phyloP scores from a whole-genome alignment of 768 basidiomycete genomes.

The Omphalotus guepiniiformis region DNA sequence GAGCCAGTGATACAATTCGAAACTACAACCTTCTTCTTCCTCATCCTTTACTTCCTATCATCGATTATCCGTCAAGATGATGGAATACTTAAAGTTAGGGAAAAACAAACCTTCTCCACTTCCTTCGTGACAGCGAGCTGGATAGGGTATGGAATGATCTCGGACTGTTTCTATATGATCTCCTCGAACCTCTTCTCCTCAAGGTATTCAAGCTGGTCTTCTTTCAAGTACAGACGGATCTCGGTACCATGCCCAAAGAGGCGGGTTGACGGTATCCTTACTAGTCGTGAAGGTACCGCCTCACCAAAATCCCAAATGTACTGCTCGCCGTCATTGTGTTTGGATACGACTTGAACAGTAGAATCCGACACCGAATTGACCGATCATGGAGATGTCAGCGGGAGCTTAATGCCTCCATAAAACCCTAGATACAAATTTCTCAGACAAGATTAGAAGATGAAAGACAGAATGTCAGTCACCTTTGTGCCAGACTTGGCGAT shows the following conservation, averaged over 20 bases:
- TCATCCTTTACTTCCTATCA: conserved; percentile 81
- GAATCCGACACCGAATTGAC: conserved; percentile 99
- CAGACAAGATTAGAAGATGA: conserved; percentile 9
- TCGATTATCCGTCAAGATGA: conserved; percentile 7
- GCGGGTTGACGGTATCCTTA: conserved; percentile 81
- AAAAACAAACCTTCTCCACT: conserved; percentile 85
- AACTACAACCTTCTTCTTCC: conserved; percentile 91
- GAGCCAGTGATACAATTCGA: conserved; percentile 98
- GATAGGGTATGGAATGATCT: conserved; percentile 99
- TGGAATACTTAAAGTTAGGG: neutral
- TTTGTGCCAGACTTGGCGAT: conserved; percentile 94
- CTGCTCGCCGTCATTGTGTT: conserved; percentile 99
- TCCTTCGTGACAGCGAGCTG: conserved; percentile 98
- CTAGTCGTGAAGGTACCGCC: conserved; percentile 99
- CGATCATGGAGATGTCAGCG: conserved; percentile 95
- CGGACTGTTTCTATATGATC: conserved; percentile 99
- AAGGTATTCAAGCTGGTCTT: conserved; percentile 97
- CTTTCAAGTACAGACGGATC: conserved; percentile 90
- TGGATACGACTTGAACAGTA: conserved; percentile 99
- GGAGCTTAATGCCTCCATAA: conserved; percentile 97
- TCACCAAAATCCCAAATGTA: conserved; percentile 99
- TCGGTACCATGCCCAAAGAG: conserved; percentile 92
- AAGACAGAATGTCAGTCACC: conserved; percentile 33
- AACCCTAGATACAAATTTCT: conserved; percentile 52
- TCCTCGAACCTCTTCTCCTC: conserved; percentile 99